Conservation (phyloP, 2,329 filamentous ascomycete species). For the Chaetomium strumarium region DNA sequence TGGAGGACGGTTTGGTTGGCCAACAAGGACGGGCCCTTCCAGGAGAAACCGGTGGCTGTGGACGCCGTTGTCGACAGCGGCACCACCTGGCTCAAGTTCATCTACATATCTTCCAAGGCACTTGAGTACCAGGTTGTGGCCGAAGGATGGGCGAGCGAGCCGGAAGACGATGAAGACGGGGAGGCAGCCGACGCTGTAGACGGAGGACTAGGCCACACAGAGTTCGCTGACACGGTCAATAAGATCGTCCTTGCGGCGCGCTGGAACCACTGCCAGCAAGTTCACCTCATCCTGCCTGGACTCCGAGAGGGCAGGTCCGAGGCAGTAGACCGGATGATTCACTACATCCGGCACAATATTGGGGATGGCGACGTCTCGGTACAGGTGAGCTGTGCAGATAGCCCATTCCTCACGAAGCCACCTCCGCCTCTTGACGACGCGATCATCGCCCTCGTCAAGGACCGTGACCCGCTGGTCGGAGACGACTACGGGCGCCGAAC, state of each 20-base stretch:
- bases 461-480: conserved; percentile 20
- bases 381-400: conserved; percentile 26
- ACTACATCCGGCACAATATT: conserved; percentile 19
- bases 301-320: conserved; percentile 24
- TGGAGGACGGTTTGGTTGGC: conserved; percentile 20
- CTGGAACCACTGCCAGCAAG: conserved; percentile 26
- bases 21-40: conserved; percentile 21
- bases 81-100: conserved; percentile 31
- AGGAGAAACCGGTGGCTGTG: conserved; percentile 24
- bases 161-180: conserved; percentile 17
- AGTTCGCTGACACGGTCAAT: conserved; percentile 25
- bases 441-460: conserved; percentile 21
- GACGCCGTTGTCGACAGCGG: conserved; percentile 32
- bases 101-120: conserved; percentile 28
- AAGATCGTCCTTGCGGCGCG: conserved; percentile 28
- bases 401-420: conserved; percentile 19
- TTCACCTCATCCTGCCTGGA: conserved; percentile 28
- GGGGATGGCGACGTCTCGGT: conserved; percentile 23
- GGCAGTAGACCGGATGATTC: conserved; percentile 27
- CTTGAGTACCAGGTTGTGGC: conserved; percentile 30
- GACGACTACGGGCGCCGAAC: conserved; percentile 24
- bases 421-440: conserved; percentile 22
- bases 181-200: conserved; percentile 9
- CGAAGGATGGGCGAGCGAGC: conserved; percentile 28
- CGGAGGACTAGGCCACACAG: conserved; percentile 23